Base-by-base conservation (phyloP, 1,284 basidiomycete species). In the Trametes sp. region DNA sequence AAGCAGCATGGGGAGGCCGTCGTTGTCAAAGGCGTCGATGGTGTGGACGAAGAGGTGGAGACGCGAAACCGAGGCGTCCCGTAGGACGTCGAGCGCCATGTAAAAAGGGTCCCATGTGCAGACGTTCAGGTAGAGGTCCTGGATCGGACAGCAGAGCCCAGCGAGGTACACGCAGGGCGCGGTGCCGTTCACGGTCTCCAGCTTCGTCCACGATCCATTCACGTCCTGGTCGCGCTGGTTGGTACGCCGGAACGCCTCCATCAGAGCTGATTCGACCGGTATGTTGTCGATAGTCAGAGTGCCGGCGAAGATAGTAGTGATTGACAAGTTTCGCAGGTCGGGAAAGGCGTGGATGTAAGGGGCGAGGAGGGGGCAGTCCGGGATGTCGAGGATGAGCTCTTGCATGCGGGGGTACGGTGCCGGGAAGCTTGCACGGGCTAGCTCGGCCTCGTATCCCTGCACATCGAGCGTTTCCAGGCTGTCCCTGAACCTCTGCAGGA, bases 161-260 rank as follows among this genome's bases (percentile, higher is more conserved):
- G 58, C 45, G 3, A 54, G 19, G 35, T 59, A 59, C 19, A 59
- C 31, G 58, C 54, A 51, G 6, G 51, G 33, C 11, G 36, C 58
- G 26, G 51, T 54, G 24, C 58, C 58, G 13, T 23, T 54, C 26
- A 59, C 58, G n/a, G 51, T 54, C 33, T 59, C 58, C 51, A 59
- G 24, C 21, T 54, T 49, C 26, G 44, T 54, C 58, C 58, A 59
- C 2, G 50, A 35, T 10, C 58, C 58, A 23, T 29, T 19, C 8
- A 5, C 9, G 21, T n/a, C 16, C 41, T 59, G 58, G 31, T 54
- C 51, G 7, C 19, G 23, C 35, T 31, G 31, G 33, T 59, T 59
- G 44, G 38, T 14, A 2, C 33, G 42, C 1, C 58, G 58, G 35
- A 48, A 54, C 4, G 51, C 42, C 6, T 38, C 35, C 1, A 54